Evolutionary conservation across 495 filamentous ascomycete genomes (phyloP).

Genomic region (Cairneyella variabilis): DNA sequence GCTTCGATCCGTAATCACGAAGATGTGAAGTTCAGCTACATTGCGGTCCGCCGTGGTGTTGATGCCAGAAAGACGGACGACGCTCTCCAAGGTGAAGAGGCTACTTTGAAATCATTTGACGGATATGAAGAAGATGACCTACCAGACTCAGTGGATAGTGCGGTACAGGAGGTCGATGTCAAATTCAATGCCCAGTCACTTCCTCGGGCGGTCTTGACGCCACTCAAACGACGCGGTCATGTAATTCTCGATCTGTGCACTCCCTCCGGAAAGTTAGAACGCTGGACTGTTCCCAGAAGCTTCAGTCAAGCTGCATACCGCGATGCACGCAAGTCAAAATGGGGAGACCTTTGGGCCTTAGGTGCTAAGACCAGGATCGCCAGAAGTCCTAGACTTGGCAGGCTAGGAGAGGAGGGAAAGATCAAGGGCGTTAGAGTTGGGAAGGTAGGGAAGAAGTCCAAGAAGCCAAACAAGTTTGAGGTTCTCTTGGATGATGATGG

Average conservation of each 20-base stretch:
- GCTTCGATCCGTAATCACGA: conserved; percentile 74
- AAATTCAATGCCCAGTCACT: conserved; percentile 58
- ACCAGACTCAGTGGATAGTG: conserved; percentile 8
- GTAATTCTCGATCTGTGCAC: conserved; percentile 91
- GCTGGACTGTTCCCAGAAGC: conserved; percentile 84
- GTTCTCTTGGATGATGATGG: conserved; percentile 37
- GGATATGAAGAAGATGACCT: conserved; percentile 38
- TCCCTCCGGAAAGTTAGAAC: conserved; percentile 78
- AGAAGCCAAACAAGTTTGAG: conserved; percentile 27
- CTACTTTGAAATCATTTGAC: conserved; percentile 47
- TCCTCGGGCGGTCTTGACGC: conserved; percentile 72
- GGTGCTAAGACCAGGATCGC: conserved; percentile 80
- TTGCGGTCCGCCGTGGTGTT: conserved; percentile 78
- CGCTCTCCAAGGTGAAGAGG: conserved; percentile 35
- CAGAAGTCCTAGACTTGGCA: conserved; percentile 52
- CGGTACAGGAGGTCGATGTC: conserved; percentile 8
- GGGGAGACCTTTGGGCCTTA: conserved; percentile 95
- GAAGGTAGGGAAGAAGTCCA: conserved; percentile 33
- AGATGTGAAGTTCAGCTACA: conserved; percentile 82
- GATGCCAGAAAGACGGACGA: conserved; percentile 40
- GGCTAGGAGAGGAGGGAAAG: conserved; percentile 19
- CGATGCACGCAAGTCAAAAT: conserved; percentile 83
- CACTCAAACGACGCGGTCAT: conserved; percentile 83
- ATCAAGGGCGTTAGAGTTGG: conserved; percentile 28
- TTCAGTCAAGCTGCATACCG: conserved; percentile 78